Conservation (phyloP, 257 asterid species). For the Leonotis leonurus region DNA sequence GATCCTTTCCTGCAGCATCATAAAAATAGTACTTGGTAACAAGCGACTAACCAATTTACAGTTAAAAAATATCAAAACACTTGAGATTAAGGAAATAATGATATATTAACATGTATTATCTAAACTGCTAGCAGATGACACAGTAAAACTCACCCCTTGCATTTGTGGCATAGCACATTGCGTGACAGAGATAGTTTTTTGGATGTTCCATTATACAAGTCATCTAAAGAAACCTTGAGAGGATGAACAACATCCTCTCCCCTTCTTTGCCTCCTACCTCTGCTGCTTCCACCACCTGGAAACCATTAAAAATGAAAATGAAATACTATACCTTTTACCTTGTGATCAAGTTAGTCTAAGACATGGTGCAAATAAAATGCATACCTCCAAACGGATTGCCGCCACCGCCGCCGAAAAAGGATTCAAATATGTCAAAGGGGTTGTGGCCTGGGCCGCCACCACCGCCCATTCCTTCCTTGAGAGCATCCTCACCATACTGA, state of each 20-base stretch:
- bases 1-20: constrained; percentile 68
- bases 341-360: background rate
- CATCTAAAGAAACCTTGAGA: constrained; percentile 85
- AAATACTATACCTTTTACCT: background rate
- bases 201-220: constrained; percentile 75
- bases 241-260: constrained; percentile 94
- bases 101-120: no score
- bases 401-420: constrained; percentile 74
- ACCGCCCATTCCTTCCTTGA: constrained; percentile 89
- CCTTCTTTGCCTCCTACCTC: constrained; percentile 86
- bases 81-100: no score
- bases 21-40: background rate
- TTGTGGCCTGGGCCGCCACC: constrained; percentile 67
- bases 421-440: constrained; percentile 73
- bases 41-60: background rate
- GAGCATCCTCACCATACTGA: constrained; percentile 89
- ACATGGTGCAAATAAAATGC: background rate
- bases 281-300: constrained; percentile 79
- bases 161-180: constrained; percentile 65
- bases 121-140: background rate
- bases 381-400: constrained; percentile 79
- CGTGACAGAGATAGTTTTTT: constrained; percentile 88
- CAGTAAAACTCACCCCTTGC: constrained; percentile 65
- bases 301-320: background rate
- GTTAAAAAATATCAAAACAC: no score